phyloP scores from a whole-genome alignment of 306 rosid genomes.

The Rosa chinensis region DNA sequence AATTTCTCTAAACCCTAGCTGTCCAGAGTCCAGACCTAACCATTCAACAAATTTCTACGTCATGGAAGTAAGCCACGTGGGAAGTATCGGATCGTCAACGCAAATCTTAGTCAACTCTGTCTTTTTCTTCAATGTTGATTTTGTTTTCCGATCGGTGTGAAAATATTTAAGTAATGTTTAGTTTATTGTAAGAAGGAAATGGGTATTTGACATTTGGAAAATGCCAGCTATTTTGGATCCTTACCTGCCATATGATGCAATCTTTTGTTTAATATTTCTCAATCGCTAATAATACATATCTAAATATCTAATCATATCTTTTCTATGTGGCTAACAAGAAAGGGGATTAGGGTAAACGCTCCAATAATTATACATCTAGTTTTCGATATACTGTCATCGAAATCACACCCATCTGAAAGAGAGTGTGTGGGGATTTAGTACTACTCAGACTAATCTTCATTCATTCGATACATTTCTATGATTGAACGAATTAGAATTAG shows the following conservation, averaged over 20 bases:
- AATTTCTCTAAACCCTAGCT: constrained; percentile 41
- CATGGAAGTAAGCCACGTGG: constrained; percentile 77
- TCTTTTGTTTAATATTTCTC: background rate
- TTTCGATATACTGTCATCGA: background rate
- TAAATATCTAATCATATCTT: background rate
- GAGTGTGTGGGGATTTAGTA: too few species aligned
- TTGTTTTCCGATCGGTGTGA: constrained; percentile 37
- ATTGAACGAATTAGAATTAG: background rate
- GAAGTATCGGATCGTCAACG: constrained; percentile 53
- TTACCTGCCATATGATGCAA: background rate
- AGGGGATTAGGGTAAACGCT: background rate
- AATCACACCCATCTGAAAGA: background rate
- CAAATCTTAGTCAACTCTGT: constrained; percentile 62
- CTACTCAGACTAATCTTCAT: too few species aligned
- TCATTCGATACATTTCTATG: background rate
- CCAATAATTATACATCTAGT: background rate
- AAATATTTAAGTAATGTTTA: constrained; percentile 7
- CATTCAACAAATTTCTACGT: constrained; percentile 42
- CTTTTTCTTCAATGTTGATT: constrained; percentile 44
- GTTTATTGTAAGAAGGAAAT: background rate
- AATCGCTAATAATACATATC: background rate
- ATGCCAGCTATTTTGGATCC: constrained; percentile 5
- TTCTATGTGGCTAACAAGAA: background rate
- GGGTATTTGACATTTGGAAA: constrained; percentile 26
- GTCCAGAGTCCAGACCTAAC: constrained; percentile 55